phyloP scores from a whole-genome alignment of 495 filamentous ascomycete species.

The Annulohypoxylon bovei region DNA sequence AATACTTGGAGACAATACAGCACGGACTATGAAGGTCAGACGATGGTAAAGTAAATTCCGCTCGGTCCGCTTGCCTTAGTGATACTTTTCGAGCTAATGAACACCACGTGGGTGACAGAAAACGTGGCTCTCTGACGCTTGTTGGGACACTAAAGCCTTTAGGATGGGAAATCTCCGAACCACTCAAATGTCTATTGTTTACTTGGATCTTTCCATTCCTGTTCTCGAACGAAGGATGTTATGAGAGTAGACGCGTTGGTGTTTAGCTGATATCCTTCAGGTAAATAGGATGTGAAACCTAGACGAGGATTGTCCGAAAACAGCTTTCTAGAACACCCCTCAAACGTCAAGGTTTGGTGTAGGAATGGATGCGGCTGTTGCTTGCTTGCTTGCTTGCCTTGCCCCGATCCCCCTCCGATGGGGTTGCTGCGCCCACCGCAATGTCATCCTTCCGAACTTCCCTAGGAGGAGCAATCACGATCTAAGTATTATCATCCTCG shows the following conservation, averaged over 20 bases:
- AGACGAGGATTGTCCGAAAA: slow-evolving; percentile 24
- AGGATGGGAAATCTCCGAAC: slow-evolving; percentile 8
- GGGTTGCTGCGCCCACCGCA: slow-evolving; percentile 23
- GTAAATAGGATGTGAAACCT: slow-evolving; percentile 26
- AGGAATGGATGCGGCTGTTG: slow-evolving; percentile 24
- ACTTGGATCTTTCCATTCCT: neutral
- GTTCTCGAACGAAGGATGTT: slow-evolving; percentile 9
- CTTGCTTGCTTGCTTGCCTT: slow-evolving; percentile 6
- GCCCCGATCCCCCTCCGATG: slow-evolving; percentile 4
- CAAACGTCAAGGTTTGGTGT: neutral
- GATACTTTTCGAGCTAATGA: neutral
- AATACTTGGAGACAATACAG: neutral
- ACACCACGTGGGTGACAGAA: neutral
- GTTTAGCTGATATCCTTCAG: neutral
- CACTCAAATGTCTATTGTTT: neutral
- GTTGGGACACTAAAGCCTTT: neutral
- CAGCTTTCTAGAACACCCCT: slow-evolving; percentile 9
- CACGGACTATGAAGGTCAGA: neutral
- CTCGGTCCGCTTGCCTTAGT: neutral
- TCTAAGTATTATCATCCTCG: slow-evolving; percentile 6
- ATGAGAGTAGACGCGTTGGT: slow-evolving; percentile 2
- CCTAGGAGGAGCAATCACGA: slow-evolving; percentile 12
- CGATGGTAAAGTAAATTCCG: neutral
- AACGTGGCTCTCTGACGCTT: slow-evolving; percentile 8
- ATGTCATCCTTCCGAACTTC: slow-evolving; percentile 25